Evolutionary conservation across 352 stramenopile species (phyloP), one percentile per base, ranked within the genome.

Genomic region (Phytophthora constricta): DNA sequence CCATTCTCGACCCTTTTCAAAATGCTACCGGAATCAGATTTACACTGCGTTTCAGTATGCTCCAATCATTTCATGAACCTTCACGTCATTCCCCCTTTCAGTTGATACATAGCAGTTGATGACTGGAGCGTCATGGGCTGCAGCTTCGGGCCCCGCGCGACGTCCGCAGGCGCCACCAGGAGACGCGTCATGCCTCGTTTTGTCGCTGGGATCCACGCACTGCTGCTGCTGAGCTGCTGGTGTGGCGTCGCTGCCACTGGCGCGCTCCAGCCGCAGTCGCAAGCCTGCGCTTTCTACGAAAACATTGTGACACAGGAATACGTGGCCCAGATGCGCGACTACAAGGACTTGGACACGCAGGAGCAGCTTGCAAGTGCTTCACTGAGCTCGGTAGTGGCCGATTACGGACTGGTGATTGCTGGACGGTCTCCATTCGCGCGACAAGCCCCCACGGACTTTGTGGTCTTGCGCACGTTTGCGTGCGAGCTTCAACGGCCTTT

Each of bases 361-460:
- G 77, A 85, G 51, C 19, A 65, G 52, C 43, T 78, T 46, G 74
- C 78, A 1, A 80, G 68, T 42, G 58, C 17, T 4, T 58, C 5
- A 4, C 39, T 80, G 3, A 74, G 72, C 45, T 55, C 47, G 1
- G 23, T 26, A 22, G 56, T 46, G 20, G 22, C 52, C 8, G 49
- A 57, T 45, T 64, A 77, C 27, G 58, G 70, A 22, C 20, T 87
- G 17, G 56, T 55, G 14, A 66, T 89, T 33, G 31, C 52, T 14
- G 16, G 20, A 27, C 67, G 82, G 4, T 75, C 70, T 23, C 23
- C 22, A 13, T 81, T 79, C 22, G 69, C 72, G 2, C 58, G 23
- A 7, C 52, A 77, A 19, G 61, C 67, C 4, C 84, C 84, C 14
- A 91, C 82, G 26, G 82, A 92, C 68, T 92, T 92, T 39, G 84